A percentile compares a stretch with the other conserved stretches of the same genome.
phyloP scores from a whole-genome alignment of 2,329 filamentous ascomycete species.

The Calonectria pseudoturangicola region DNA sequence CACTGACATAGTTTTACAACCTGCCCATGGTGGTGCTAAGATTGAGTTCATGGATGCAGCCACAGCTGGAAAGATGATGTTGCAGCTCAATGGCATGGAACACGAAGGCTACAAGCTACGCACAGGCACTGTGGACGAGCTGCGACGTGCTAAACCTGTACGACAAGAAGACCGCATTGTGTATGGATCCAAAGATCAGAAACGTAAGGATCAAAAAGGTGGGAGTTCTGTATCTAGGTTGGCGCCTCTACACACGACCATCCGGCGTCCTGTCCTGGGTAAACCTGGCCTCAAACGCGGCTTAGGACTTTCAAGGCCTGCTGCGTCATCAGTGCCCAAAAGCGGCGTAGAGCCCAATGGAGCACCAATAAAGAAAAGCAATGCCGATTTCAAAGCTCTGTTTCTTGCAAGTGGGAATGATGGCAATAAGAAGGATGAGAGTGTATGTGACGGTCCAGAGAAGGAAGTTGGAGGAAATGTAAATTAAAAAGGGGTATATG shows the following conservation, averaged over 20 bases:
- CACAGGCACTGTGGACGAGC: constrained; percentile 72
- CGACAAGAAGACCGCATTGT: constrained; percentile 55
- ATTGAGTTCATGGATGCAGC: constrained; percentile 85
- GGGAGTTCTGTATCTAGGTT: constrained; percentile 52
- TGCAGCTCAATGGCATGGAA: constrained; percentile 74
- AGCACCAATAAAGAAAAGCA: constrained; percentile 66
- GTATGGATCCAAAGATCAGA: constrained; percentile 58
- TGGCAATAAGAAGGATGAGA: constrained; percentile 33
- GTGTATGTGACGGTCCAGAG: neutral
- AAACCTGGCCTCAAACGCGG: constrained; percentile 63
- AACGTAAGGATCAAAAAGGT: constrained; percentile 38
- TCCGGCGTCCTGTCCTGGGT: constrained; percentile 66
- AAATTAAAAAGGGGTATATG: constrained; percentile 21
- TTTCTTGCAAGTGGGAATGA: constrained; percentile 59
- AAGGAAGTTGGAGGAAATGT: constrained; percentile 34
- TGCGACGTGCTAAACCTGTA: constrained; percentile 71
- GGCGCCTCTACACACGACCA: constrained; percentile 66
- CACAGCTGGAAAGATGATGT: constrained; percentile 82
- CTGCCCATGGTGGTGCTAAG: constrained; percentile 88
- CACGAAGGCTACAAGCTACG: constrained; percentile 73
- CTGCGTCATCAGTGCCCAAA: constrained; percentile 45
- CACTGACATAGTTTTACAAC: constrained; percentile 85
- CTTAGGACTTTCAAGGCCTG: constrained; percentile 64
- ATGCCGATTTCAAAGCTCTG: constrained; percentile 76
- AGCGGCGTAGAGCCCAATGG: constrained; percentile 53